Conservation (phyloP, 257 asterid species). For the Penstemon davidsonii region DNA sequence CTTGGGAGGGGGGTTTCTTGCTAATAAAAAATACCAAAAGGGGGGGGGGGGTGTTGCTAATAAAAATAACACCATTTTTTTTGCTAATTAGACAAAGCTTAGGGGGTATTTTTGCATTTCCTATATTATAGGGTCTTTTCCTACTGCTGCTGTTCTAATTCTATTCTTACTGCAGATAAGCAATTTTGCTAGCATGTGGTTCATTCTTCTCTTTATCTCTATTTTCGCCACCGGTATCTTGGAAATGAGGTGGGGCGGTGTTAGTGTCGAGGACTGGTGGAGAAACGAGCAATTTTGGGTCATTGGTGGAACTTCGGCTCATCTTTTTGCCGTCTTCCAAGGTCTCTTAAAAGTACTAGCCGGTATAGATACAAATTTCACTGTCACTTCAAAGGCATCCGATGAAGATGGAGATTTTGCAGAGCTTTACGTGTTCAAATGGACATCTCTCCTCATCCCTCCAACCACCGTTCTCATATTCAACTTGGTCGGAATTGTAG, state of each 20-base stretch:
- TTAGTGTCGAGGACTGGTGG: conserved; percentile 53
- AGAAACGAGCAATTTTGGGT: conserved; percentile 55
- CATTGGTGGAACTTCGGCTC: conserved; percentile 53
- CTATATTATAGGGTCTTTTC: background rate
- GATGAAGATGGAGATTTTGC: conserved; percentile 48
- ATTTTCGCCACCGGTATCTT: conserved; percentile 52
- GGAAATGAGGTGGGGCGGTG: conserved; percentile 54
- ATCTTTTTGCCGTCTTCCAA: conserved; percentile 53
- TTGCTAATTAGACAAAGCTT: too few species aligned
- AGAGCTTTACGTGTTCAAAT: conserved; percentile 51
- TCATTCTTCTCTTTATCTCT: conserved; percentile 48
- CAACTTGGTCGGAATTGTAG: conserved; percentile 47
- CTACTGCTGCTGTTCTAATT: background rate
- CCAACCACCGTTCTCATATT: conserved; percentile 47
- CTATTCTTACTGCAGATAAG: conserved; percentile 37
- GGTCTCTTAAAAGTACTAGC: conserved; percentile 52
- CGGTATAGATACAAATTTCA: conserved; percentile 49
- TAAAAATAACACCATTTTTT: background rate
- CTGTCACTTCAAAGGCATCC: conserved; percentile 49
- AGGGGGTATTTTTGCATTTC: too few species aligned
- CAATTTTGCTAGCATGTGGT: conserved; percentile 53
- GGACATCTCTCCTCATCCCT: conserved; percentile 50
- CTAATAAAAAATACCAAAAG: too few species aligned
- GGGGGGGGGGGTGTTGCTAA: background rate
- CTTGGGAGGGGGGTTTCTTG: too few species aligned